Evolutionary conservation across 2,329 filamentous ascomycete genomes (phyloP).

Genomic region (Cercospora sojina): DNA sequence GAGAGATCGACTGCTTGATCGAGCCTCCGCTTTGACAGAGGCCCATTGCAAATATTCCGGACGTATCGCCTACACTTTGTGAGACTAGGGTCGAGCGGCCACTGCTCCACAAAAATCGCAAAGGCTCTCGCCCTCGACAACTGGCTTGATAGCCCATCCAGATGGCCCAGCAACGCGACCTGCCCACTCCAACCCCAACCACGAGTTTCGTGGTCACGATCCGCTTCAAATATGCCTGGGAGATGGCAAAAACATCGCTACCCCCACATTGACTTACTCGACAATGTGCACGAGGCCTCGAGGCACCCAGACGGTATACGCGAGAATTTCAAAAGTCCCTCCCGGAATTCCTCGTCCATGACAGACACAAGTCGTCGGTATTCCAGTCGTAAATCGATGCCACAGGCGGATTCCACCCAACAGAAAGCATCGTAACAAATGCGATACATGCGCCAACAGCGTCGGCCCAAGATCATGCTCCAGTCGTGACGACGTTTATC

Average conservation of each 20-base stretch:
- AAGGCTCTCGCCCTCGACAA: too few relatives aligned
- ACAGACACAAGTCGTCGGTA: neutral
- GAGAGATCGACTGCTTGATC: neutral
- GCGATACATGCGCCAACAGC: neutral
- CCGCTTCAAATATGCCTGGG: neutral
- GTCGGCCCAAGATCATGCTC: neutral
- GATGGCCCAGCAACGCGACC: neutral
- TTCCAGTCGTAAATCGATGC: neutral
- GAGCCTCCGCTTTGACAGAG: neutral
- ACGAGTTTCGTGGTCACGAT: neutral
- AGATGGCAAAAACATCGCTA: neutral
- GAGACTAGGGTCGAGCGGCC: too few relatives aligned
- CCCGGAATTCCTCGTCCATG: neutral
- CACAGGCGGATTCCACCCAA: neutral
- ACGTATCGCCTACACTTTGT: too few relatives aligned
- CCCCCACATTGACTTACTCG: neutral
- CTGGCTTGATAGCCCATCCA: too few relatives aligned
- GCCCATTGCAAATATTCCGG: too few relatives aligned
- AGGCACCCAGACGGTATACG: neutral
- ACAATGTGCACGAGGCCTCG: neutral
- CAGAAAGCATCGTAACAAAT: neutral
- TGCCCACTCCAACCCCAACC: neutral
- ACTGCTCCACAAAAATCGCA: too few relatives aligned
- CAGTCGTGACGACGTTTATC: neutral
- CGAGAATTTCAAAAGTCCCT: neutral